Base-by-base conservation (phyloP, 2,329 filamentous ascomycete species). In the Ophiocordyceps australis region DNA sequence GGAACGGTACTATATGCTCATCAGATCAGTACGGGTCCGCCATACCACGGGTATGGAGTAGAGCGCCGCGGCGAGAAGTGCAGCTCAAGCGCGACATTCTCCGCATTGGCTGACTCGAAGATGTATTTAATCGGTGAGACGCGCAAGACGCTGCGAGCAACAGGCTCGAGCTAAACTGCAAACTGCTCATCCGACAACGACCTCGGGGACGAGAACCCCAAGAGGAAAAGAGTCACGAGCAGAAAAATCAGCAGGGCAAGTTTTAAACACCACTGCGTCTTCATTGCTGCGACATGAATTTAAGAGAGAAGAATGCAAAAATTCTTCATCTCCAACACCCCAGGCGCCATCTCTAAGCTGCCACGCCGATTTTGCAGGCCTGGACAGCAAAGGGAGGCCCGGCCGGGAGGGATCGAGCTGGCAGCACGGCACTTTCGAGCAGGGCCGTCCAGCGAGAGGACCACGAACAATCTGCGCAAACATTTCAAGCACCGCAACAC, bases 41-140 rank as follows among this genome's bases (percentile, higher is more conserved):
- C 62, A 69, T 62, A 66, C 62, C 38, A 28, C 31, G 52, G n/a
- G 61, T 62, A 67, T 68, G 64, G 52, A 62, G 57, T 59, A 52
- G 50, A 74, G 71, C 77, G 78, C 78, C 76, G 72, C 73, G 73
- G 73, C 66, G 71, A 83, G 81, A 91, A 91, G 60, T 92, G 82
- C 77, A 75, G 78, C 77, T 74, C 67, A 62, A 74, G 63, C 59
- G 79, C 80, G 71, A 74, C 79, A 86, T 89, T 89, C 79, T 85
- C 75, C 59, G 64, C 72, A 70, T 68, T 78, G 75, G 69, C 68
- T 72, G 62, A 85, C 79, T 85, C 80, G 77, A n/a, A 79, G 43
- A 73, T 78, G 36, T 35, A 61, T 83, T 86, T 85, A 40, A 77
- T 82, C 73, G 59, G 73, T 82, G 78, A 81, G 68, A 55, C 28